Base-by-base conservation (phyloP, 1,284 basidiomycete species). In the Lignosus rhinocerotis region DNA sequence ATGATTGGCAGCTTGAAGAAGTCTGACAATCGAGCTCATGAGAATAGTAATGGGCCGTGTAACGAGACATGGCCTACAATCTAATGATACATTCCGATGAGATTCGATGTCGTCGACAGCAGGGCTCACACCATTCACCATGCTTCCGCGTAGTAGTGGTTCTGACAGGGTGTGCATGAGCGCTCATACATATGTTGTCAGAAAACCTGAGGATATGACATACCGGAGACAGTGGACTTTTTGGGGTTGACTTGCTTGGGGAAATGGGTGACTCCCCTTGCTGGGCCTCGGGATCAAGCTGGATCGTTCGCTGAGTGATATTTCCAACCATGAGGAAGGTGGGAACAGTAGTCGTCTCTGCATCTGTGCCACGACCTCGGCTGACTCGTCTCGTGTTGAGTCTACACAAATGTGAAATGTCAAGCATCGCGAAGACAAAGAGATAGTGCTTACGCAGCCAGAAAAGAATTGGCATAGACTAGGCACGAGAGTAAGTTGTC, bases 381-480 rank as follows among this genome's bases (percentile, higher is more conserved):
- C 76, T 69, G 50, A 75, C 73, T 51, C 74, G 69, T 47, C 80
- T 72, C 16, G 79, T 79, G 68, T 80, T 80, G 16, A 80, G 65
- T 6, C 78, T 78, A 49, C 51, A 64, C 6, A n/a, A 32, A n/a
- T 16, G 17, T 56, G 1, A 43, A 21, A 17, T 43, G 46, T 31
- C 34, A 33, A 25, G 31, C 6, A 46, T 17, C 30, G 0, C 34
- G 1, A 10, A 34, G 11, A 12, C n/a, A 17, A 5, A 42, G 25
- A 38, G 33, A 49, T 34, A 21, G 34, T 17, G 58, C 83, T 56
- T 67, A 87, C 84, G 87, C 85, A 55, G 86, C 84, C 66, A 88
- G 75, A 68, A 85, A 86, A 5, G 87, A 88, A 55, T 86, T 82
- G 1, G 80, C 83, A 65, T 88, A 89, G 32, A 88, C 87, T 88